Base-by-base conservation (phyloP, 2,329 filamentous ascomycete species). In the Drechslerella dactyloides region DNA sequence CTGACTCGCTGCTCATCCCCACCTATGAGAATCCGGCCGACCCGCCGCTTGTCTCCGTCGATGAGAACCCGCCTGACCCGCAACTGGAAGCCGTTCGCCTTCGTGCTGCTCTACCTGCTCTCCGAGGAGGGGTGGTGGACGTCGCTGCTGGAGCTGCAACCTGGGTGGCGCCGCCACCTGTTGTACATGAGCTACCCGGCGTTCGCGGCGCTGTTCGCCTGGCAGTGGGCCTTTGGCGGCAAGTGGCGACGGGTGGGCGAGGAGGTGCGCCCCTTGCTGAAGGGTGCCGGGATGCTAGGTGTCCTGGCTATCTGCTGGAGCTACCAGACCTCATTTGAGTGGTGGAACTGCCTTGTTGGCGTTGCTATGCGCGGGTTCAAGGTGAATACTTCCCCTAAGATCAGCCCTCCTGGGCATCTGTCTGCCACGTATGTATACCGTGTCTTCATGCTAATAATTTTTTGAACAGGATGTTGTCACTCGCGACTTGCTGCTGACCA, bases 91-190 rank as follows among this genome's bases (percentile, higher is more conserved):
- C 50, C 60, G 5, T 57, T 72, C 19, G 68, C 68, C 11, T 72
- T 72, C 42, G 40, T 65, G 10, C 50, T 72, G 8, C 48, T 72
- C 1, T 61, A 60, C 19, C 42, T 72, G 8, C 19, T 53, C 2
- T 58, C 68, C 7, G 68, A 72, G 23, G 68, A 61, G 50, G 59
- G 54, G 2, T 72, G 57, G 42, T 72, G 68, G 68, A 24, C 53
- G 19, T 65, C 60, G 11, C 11, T 61, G 0, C 11, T 40, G 6
- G 23, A 30, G 0, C 30, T 65, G 40, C 27, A 33, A 8, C 40
- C 50, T 1, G 11, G 35, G 27, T 0, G 35, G 0, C 19, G 30
- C 17, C 27, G 48, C 1, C 23, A 55, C 13, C 10, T 57, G 0
- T 46, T 37, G 2, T 60, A 72, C 27, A 13, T 65, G 13, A n/a